These are phyloP conservation scores for Tetratostichococcus sp. DNA, from an alignment of 139 green algal species.

Conservation along the genomic window DNA sequence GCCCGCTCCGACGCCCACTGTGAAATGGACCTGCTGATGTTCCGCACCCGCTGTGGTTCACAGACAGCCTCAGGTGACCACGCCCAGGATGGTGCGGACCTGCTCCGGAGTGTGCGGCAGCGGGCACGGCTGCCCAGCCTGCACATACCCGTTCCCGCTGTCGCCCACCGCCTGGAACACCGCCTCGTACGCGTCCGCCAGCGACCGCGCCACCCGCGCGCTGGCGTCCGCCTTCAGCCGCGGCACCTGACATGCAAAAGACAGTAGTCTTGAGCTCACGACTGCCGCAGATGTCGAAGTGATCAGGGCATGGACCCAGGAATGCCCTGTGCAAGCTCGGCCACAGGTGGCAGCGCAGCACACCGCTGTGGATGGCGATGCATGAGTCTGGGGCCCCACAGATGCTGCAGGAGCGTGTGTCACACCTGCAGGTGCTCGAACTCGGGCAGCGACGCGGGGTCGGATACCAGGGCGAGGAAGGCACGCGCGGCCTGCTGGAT, in stretches of 20 bases:
- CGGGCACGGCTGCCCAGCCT: slow-evolving; percentile 24
- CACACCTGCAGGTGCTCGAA: slow-evolving; percentile 60
- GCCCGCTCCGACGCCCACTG: too few relatives aligned
- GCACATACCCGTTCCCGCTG: slow-evolving; percentile 53
- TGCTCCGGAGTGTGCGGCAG: slow-evolving; percentile 61
- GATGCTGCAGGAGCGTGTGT: not conserved
- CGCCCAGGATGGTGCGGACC: slow-evolving; percentile 73
- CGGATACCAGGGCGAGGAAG: slow-evolving; percentile 68
- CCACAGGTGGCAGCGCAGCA: too few relatives aligned
- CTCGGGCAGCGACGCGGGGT: slow-evolving; percentile 67
- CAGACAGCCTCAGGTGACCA: slow-evolving; percentile 38
- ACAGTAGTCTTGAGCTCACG: too few relatives aligned
- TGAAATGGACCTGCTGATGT: too few relatives aligned
- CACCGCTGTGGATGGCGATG: too few relatives aligned
- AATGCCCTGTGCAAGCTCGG: too few relatives aligned
- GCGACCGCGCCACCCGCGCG: slow-evolving; percentile 31
- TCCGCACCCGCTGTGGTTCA: too few relatives aligned
- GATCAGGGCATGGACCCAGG: too few relatives aligned
- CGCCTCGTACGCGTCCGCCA: slow-evolving; percentile 60
- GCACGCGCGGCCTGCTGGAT: slow-evolving; percentile 55
- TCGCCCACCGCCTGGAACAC: slow-evolving; percentile 56
- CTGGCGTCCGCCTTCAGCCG: slow-evolving; percentile 47
- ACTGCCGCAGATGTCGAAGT: too few relatives aligned
- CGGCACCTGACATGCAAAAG: slow-evolving; percentile 35
- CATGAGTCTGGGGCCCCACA: too few relatives aligned